Conservation (phyloP, 192 early-diverging fungal species). For the Dissophora ornata region DNA sequence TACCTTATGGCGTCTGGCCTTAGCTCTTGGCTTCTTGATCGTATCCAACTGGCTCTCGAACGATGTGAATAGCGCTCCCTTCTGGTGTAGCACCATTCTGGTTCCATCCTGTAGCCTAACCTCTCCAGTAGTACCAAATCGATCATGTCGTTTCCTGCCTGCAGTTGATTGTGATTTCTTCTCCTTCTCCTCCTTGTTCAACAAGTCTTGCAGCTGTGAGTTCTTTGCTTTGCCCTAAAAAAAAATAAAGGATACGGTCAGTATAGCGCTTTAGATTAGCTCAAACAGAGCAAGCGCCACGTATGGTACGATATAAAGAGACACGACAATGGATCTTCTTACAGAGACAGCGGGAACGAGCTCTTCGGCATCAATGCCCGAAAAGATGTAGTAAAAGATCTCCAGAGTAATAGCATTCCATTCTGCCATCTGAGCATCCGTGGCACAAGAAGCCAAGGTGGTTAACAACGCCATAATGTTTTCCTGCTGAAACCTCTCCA, state of each 20-base stretch:
- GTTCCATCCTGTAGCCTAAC: slow-evolving; percentile 56
- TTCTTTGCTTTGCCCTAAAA: slow-evolving; percentile 22
- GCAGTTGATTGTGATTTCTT: slow-evolving; percentile 22
- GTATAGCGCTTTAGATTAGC: too few relatives aligned
- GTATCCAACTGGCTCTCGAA: slow-evolving; percentile 47
- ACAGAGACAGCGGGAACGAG: slow-evolving; percentile 32
- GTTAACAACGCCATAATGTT: slow-evolving; percentile 77
- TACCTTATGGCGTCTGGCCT: slow-evolving; percentile 51
- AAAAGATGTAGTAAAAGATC: slow-evolving; percentile 70
- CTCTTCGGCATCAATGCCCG: slow-evolving; percentile 62
- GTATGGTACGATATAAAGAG: too few relatives aligned
- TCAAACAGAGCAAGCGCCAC: too few relatives aligned
- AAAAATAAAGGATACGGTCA: too few relatives aligned
- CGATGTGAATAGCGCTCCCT: slow-evolving; percentile 52
- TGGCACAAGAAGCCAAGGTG: slow-evolving; percentile 73
- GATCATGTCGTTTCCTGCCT: slow-evolving; percentile 64
- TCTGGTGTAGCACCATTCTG: slow-evolving; percentile 53
- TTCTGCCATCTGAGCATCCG: slow-evolving; percentile 66
- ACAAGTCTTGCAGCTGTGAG: slow-evolving; percentile 32
- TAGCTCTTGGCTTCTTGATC: slow-evolving; percentile 47
- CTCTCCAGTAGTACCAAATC: slow-evolving; percentile 77
- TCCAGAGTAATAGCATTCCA: slow-evolving; percentile 74
- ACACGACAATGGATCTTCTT: too few relatives aligned
- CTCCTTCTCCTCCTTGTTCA: slow-evolving; percentile 33
- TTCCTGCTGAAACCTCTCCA: slow-evolving; percentile 66